A percentile compares a stretch with the other conserved stretches of the same genome.
phyloP scores from a whole-genome alignment of 176 grass and related monocot species.

The Hsuehochloa calcarea region DNA sequence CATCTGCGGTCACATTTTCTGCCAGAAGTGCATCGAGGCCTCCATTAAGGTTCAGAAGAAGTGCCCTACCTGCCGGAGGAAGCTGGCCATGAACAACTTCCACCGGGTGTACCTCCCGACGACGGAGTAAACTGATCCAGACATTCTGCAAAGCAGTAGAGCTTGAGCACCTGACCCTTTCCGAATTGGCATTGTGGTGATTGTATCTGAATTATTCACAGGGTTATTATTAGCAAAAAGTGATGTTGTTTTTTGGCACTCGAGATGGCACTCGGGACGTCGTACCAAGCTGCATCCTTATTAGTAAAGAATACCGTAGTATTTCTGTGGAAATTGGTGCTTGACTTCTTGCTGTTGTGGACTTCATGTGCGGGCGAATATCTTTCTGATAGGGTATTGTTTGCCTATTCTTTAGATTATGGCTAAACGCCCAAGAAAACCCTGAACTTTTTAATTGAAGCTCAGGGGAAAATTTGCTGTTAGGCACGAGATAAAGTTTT shows the following conservation, averaged over 20 bases:
- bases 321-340: neutral
- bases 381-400: neutral
- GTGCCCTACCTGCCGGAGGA: slow-evolving; percentile 82
- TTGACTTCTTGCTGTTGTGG: neutral
- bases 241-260: neutral
- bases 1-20: slow-evolving; percentile 91
- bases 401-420: neutral
- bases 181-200: slow-evolving; percentile 17
- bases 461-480: too few relatives aligned
- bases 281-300: slow-evolving; percentile 1
- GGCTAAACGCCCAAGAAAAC: neutral
- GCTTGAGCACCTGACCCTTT: slow-evolving; percentile 14
- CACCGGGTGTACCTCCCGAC: slow-evolving; percentile 83
- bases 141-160: slow-evolving; percentile 5
- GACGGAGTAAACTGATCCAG: slow-evolving; percentile 34
- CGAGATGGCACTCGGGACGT: neutral
- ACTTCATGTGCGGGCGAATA: neutral
- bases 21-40: slow-evolving; percentile 60
- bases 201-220: slow-evolving; percentile 28
- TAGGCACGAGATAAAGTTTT: neutral
- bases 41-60: slow-evolving; percentile 64
- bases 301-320: slow-evolving; percentile 2
- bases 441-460: too few relatives aligned
- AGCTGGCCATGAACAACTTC: slow-evolving; percentile 46
- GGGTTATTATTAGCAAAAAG: slow-evolving; percentile 30